phyloP scores from a whole-genome alignment of 805 yeast species.

The Lachancea fermentati region DNA sequence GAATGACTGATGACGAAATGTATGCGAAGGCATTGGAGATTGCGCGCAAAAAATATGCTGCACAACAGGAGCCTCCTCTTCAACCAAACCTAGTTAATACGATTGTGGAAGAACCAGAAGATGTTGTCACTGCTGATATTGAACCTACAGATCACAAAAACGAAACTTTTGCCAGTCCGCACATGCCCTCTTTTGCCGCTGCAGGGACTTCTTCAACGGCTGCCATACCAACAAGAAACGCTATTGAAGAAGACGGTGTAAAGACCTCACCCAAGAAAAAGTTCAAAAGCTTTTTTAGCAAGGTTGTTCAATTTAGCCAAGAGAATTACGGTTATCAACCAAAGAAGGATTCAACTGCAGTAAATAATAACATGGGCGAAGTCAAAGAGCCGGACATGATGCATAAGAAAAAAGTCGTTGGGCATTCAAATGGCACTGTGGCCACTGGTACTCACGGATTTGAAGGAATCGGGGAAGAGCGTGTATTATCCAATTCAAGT shows the following conservation, averaged over 20 bases:
- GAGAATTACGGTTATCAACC: slow-evolving; percentile 33
- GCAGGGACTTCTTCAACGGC: too few relatives aligned
- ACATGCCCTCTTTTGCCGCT: neutral
- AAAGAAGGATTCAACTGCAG: slow-evolving; percentile 9
- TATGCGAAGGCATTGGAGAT: slow-evolving; percentile 52
- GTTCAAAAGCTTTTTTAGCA: slow-evolving; percentile 26
- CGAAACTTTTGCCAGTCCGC: neutral
- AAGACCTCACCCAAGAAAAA: slow-evolving; percentile 9
- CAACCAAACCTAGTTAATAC: neutral
- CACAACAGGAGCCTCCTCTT: neutral
- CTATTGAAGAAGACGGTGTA: neutral
- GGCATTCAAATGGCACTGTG: neutral
- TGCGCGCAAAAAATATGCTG: slow-evolving; percentile 41
- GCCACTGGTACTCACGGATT: neutral
- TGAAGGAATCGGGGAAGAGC: neutral
- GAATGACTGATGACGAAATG: slow-evolving; percentile 44
- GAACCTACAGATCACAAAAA: neutral
- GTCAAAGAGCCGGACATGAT: too few relatives aligned
- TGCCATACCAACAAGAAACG: neutral
- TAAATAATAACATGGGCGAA: too few relatives aligned
- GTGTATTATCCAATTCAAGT: too few relatives aligned
- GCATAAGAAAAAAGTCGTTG: neutral
- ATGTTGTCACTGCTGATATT: neutral
- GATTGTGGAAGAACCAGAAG: neutral
- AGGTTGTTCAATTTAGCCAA: slow-evolving; percentile 30